Evolutionary conservation across 2,329 filamentous ascomycete species (phyloP).

Genomic region (Nemania sp.): DNA sequence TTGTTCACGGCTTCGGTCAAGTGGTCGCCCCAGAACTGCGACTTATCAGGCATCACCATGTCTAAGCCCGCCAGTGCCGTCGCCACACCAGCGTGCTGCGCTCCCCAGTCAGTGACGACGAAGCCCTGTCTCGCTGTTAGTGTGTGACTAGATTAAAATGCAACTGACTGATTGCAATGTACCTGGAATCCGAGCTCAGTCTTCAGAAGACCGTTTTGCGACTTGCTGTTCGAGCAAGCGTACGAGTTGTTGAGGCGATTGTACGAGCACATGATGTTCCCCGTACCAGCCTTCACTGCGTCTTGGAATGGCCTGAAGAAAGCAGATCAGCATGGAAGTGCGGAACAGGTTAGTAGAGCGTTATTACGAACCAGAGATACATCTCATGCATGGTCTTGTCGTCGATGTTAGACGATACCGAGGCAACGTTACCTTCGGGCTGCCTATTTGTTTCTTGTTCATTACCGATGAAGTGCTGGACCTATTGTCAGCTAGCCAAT

Average conservation of each 20-base stretch:
- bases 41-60: slow-evolving; percentile 66
- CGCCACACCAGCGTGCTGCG: slow-evolving; percentile 65
- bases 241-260: slow-evolving; percentile 74
- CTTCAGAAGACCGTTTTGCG: slow-evolving; percentile 69
- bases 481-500: not conserved
- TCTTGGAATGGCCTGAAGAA: slow-evolving; percentile 66
- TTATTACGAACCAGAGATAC: slow-evolving; percentile 60
- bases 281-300: slow-evolving; percentile 63
- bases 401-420: slow-evolving; percentile 60
- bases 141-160: too few relatives aligned
- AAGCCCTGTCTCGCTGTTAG: slow-evolving; percentile 55
- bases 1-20: slow-evolving; percentile 62
- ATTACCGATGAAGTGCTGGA: slow-evolving; percentile 66
- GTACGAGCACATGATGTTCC: slow-evolving; percentile 65
- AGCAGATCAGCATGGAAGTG: not conserved
- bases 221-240: slow-evolving; percentile 69
- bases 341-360: not conserved
- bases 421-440: slow-evolving; percentile 60
- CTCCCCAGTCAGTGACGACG: slow-evolving; percentile 69
- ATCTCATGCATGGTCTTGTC: slow-evolving; percentile 64
- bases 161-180: slow-evolving; percentile 40
- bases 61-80: slow-evolving; percentile 69
- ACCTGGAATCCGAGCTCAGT: slow-evolving; percentile 59
- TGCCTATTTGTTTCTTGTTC: slow-evolving; percentile 76
- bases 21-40: slow-evolving; percentile 53